Base-by-base conservation (phyloP, 306 rosid species). In the Albizia julibrissin region DNA sequence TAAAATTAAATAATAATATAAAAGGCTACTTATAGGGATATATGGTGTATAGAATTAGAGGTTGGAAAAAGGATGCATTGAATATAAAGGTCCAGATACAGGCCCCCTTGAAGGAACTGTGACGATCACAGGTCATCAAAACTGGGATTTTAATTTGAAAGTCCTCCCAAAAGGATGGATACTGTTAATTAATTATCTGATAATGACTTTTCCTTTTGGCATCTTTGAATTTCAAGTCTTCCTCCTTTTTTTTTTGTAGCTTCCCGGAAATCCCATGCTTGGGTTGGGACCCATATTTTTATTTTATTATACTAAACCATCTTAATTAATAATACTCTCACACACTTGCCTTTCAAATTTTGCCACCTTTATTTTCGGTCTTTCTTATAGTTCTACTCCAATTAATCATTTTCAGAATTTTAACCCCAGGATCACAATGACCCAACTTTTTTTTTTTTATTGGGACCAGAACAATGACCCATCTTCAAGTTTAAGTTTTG, bases 81-180 rank as follows among this genome's bases (percentile, higher is more conserved):
- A 87, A 94, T 84, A 16, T 18, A 50, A 50, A 15, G 82, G 87
- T 87, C 87, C 24, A 84, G 76, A 87, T 94, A 81, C 98, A 90
- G 78, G 77, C 84, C 94, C 93, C 98, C 88, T 87, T 86, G 83
- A 88, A 75, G n/a, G 44, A 16, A 77, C 43, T 67, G 26, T 54
- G 62, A 54, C 6, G 62, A n/a, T 54, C 62, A 78, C 69, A 82
- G 80, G 88, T 90, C 93, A 85, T 78, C 78, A 76, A 82, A 85
- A 78, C 84, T 78, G 75, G 69, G 78, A 84, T 83, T 84, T 84
- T 84, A 73, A 77, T 62, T 67, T 67, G 56, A 87, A 87, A 90
- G 89, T 86, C 91, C 87, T 90, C 95, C 95, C 19, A 87, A 85
- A 88, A 87, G 59, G 89, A 87, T 67, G 96, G 94, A 86, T 79